These are phyloP conservation scores for Nitzschia sp. DNA, from an alignment of 108 stramenopile species.

Conservation along the genomic window DNA sequence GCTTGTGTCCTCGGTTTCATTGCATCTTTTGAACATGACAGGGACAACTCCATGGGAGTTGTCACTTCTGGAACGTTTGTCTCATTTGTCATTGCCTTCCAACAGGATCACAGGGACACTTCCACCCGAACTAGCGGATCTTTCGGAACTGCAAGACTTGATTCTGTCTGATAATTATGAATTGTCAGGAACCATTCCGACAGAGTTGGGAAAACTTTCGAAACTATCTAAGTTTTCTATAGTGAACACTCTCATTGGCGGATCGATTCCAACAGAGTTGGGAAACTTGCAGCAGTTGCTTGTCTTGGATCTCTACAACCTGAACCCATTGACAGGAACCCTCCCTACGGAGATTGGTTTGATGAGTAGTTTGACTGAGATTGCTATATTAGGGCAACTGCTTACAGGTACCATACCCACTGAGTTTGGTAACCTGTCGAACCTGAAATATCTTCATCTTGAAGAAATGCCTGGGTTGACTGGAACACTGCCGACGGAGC, in stretches of 20 bases:
- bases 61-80: not conserved
- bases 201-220: no score
- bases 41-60: not conserved
- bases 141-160: no score
- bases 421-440: not conserved
- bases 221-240: constrained; percentile 4
- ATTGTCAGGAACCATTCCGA: no score
- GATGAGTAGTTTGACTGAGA: not conserved
- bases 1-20: not conserved
- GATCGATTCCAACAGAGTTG: constrained; percentile 34
- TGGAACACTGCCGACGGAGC: no score
- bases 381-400: not conserved
- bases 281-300: constrained; percentile 31
- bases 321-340: not conserved
- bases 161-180: no score
- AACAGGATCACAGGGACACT: not conserved
- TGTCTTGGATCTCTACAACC: no score
- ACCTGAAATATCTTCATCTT: no score
- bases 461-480: no score
- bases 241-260: constrained; percentile 4
- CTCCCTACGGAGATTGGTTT: not conserved
- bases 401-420: not conserved
- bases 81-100: not conserved
- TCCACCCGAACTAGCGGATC: not conserved
- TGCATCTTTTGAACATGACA: not conserved